These are phyloP conservation scores for Phytophthora hybrid DNA, from an alignment of 352 stramenopile genomes.

Conservation along the genomic window DNA sequence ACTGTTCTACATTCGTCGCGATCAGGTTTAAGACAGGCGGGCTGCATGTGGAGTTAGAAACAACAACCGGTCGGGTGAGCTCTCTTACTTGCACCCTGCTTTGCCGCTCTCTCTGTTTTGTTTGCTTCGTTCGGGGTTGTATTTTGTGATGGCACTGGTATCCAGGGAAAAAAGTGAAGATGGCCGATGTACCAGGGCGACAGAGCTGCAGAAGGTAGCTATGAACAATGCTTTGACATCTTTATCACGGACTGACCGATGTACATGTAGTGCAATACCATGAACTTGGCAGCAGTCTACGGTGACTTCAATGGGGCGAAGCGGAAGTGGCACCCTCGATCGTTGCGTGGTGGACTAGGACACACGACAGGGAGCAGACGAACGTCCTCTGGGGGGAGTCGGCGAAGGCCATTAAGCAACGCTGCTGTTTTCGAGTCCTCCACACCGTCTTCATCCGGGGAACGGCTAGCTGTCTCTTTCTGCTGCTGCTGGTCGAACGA, in stretches of 20 bases:
- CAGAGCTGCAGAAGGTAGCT: too few relatives aligned
- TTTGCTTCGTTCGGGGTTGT: conserved; percentile 6
- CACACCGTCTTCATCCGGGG: conserved; percentile 5
- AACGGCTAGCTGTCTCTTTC: conserved; percentile 14
- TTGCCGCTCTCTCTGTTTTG: conserved; percentile 17
- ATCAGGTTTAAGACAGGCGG: conserved; percentile 34
- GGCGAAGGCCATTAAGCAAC: conserved; percentile 54
- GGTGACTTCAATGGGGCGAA: conserved; percentile 33
- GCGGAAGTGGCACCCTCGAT: conserved; percentile 26
- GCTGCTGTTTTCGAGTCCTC: conserved; percentile 44
- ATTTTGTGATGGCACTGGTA: too few relatives aligned
- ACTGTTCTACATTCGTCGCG: conserved; percentile 72
- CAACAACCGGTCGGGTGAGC: conserved; percentile 31
- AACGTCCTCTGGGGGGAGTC: conserved; percentile 56
- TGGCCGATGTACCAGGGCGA: too few relatives aligned
- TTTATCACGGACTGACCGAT: too few relatives aligned
- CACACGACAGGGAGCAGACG: conserved; percentile 40
- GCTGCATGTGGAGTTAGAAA: conserved; percentile 38
- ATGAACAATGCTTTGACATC: too few relatives aligned
- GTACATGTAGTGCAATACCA: too few relatives aligned
- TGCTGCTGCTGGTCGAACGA: conserved; percentile 46
- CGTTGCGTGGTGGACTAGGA: conserved; percentile 14
- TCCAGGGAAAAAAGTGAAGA: too few relatives aligned
- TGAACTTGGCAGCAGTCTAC: too few relatives aligned
- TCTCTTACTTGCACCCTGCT: conserved; percentile 4